A percentile compares a stretch with the other conserved stretches of the same genome.
These are phyloP conservation scores for Pythium utonaiense DNA, from an alignment of 352 stramenopile species.

Conservation along the genomic window DNA sequence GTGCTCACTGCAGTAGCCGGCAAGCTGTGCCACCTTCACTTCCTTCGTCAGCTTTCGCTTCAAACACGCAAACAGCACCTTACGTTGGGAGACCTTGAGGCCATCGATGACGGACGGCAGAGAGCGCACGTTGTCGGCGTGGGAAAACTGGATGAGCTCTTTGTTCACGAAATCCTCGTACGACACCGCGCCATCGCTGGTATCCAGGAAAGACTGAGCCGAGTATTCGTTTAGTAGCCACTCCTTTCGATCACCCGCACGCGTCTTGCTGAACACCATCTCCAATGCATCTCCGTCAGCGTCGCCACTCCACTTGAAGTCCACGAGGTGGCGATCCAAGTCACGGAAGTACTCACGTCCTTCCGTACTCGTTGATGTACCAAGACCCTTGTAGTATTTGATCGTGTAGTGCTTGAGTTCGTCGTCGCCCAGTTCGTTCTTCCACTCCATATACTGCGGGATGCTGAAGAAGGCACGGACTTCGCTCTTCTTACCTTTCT, in stretches of 20 bases:
- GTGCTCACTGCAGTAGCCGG: constrained; percentile 96
- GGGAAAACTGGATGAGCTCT: constrained; percentile 98
- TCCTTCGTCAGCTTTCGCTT: constrained; percentile 98
- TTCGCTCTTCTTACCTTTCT: constrained; percentile 68
- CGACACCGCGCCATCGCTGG: constrained; percentile 82
- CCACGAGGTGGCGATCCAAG: constrained; percentile 93
- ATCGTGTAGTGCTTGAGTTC: constrained; percentile 92
- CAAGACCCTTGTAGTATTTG: constrained; percentile 99
- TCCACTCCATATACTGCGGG: constrained; percentile 96
- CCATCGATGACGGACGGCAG: constrained; percentile 96
- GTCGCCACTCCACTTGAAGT: constrained; percentile 71
- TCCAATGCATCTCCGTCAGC: constrained; percentile 94
- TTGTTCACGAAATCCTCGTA: constrained; percentile 98
- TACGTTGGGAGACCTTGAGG: constrained; percentile 97
- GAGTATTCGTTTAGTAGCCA: constrained; percentile 92
- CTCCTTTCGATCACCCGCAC: constrained; percentile 94
- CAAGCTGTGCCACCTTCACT: constrained; percentile 99
- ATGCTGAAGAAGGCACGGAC: constrained; percentile 95
- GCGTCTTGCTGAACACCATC: constrained; percentile 98
- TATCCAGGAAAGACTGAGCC: constrained; percentile 92
- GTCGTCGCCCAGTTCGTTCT: constrained; percentile 44
- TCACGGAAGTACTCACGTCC: constrained; percentile 99
- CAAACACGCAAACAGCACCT: constrained; percentile 97
- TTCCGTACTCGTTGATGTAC: constrained; percentile 96
- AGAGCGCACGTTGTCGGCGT: constrained; percentile 95